Evolutionary conservation across 2,329 filamentous ascomycete genomes (phyloP).

Genomic region (Monosporascus sp.): DNA sequence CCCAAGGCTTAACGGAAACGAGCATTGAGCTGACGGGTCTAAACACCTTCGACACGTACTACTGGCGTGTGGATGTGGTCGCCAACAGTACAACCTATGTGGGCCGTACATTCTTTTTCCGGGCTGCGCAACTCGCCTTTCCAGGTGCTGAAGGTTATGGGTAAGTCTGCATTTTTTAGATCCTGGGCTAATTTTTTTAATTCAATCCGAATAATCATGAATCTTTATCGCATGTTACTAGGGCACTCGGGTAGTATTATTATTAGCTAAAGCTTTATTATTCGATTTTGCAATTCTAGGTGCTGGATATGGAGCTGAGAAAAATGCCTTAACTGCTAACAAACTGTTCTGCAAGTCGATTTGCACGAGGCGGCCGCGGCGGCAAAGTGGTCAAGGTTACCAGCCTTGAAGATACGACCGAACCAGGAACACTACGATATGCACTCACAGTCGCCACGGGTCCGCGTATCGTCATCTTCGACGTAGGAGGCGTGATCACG

Average conservation of each 20-base stretch:
- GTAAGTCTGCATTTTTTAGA: constrained; percentile 7
- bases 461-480: constrained; percentile 41
- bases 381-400: constrained; percentile 32
- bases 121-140: constrained; percentile 28
- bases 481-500: constrained; percentile 41
- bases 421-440: constrained; percentile 28
- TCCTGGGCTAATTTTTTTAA: too few species aligned
- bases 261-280: too few species aligned
- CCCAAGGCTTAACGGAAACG: neutral
- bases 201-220: neutral
- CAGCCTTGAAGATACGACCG: constrained; percentile 25
- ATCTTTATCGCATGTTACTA: neutral
- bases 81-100: constrained; percentile 10
- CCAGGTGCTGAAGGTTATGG: constrained; percentile 32
- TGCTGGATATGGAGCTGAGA: neutral
- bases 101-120: constrained; percentile 25
- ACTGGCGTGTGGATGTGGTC: constrained; percentile 26
- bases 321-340: too few species aligned
- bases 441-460: constrained; percentile 33
- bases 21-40: constrained; percentile 4
- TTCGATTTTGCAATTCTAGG: neutral
- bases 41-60: constrained; percentile 21
- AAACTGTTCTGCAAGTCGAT: constrained; percentile 7
- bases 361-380: constrained; percentile 29
- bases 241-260: neutral